Evolutionary conservation across 2,329 filamentous ascomycete genomes (phyloP).

Genomic region (Ophiostoma angusticollis): DNA sequence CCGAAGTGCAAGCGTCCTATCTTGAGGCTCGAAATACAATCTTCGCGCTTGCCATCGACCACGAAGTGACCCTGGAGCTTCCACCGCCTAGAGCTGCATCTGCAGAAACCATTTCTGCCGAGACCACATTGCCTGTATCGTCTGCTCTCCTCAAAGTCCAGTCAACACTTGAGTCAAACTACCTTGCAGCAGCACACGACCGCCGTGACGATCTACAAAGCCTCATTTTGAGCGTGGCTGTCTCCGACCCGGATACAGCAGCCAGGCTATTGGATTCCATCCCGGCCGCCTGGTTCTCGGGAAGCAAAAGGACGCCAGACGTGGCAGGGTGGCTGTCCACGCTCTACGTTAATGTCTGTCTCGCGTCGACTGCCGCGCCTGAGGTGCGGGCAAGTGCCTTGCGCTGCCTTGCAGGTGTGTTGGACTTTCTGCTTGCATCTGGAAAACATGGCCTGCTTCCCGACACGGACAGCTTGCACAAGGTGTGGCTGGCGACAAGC

Average conservation of each 20-base stretch:
- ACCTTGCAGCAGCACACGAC: conserved; percentile 17
- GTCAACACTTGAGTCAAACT: conserved; percentile 24
- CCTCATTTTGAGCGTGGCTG: conserved; percentile 25
- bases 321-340: conserved; percentile 23
- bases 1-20: conserved; percentile 33
- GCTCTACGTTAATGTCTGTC: conserved; percentile 31
- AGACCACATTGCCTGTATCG: not conserved
- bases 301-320: conserved; percentile 12
- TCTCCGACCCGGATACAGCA: conserved; percentile 28
- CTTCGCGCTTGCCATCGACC: conserved; percentile 12
- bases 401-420: conserved; percentile 30
- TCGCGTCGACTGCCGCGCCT: conserved; percentile 22
- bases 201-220: conserved; percentile 15
- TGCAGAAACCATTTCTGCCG: not conserved
- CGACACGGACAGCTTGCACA: conserved; percentile 32
- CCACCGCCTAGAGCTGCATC: no score
- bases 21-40: conserved; percentile 34
- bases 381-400: conserved; percentile 37
- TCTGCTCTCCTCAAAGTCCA: conserved; percentile 29
- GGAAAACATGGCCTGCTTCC: conserved; percentile 28
- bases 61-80: not conserved
- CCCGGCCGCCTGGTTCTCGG: conserved; percentile 18
- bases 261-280: conserved; percentile 28
- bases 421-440: conserved; percentile 28
- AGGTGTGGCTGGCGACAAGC: conserved; percentile 23